These are phyloP conservation scores for Bipolaris oryzae DNA, from an alignment of 2,329 filamentous ascomycete species.

Conservation along the genomic window DNA sequence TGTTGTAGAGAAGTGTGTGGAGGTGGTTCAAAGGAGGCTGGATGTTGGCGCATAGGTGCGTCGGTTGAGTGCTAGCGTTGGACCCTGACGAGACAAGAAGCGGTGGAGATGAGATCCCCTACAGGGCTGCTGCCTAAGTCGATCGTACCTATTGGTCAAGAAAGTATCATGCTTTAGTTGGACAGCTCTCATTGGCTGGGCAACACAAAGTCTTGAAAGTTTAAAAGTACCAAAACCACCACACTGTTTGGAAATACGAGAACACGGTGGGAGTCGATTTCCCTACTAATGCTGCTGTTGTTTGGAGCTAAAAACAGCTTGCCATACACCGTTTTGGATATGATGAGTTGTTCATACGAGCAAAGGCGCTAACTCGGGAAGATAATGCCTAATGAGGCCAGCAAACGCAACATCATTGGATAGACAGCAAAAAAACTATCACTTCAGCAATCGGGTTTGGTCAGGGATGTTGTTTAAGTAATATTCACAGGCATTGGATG, in stretches of 20 bases:
- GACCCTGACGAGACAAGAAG: constrained; percentile 1
- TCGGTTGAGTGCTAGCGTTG: background rate
- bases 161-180: background rate
- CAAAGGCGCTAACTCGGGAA: too few relatives aligned
- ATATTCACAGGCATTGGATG: background rate
- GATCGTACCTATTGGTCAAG: background rate
- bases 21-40: constrained; percentile 5
- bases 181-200: too few relatives aligned
- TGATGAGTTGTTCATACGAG: too few relatives aligned
- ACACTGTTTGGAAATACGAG: too few relatives aligned
- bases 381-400: too few relatives aligned
- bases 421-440: background rate
- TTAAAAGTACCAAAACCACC: too few relatives aligned
- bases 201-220: too few relatives aligned
- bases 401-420: too few relatives aligned
- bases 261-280: too few relatives aligned
- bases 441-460: background rate
- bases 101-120: constrained; percentile 7
- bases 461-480: background rate
- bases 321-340: too few relatives aligned
- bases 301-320: too few relatives aligned
- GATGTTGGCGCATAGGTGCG: constrained; percentile 8
- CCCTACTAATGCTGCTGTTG: too few relatives aligned
- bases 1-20: constrained; percentile 7
- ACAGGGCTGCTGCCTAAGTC: constrained; percentile 8